Evolutionary conservation across 2,329 filamentous ascomycete species (phyloP).

Genomic region (Cladosporium colombiae): DNA sequence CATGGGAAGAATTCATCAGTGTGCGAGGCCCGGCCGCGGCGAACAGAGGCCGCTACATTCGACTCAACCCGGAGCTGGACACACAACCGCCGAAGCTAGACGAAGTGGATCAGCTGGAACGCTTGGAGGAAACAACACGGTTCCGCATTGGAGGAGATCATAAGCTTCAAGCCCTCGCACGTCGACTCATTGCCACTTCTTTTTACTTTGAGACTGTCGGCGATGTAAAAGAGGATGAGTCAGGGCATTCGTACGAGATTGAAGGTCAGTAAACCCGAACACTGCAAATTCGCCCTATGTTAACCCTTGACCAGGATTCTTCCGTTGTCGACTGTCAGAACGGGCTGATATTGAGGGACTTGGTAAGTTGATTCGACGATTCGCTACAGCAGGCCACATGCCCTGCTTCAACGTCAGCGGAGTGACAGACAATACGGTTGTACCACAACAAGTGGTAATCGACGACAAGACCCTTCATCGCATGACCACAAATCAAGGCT

Average conservation of each 20-base stretch:
- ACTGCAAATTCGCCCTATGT: neutral
- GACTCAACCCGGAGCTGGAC: conserved; percentile 18
- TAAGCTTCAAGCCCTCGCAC: conserved; percentile 1
- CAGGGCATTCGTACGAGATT: neutral
- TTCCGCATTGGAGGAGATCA: conserved; percentile 1
- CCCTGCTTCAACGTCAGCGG: conserved; percentile 1
- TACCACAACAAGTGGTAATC: neutral
- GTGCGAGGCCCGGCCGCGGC: neutral
- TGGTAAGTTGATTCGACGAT: conserved; percentile 1
- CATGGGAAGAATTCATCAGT: neutral
- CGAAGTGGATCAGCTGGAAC: conserved; percentile 17
- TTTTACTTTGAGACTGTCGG: conserved; percentile 6
- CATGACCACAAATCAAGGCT: conserved; percentile 1
- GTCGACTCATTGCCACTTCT: conserved; percentile 1
- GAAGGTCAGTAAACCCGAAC: neutral
- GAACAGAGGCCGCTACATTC: conserved; percentile 16
- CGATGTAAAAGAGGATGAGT: conserved; percentile 5
- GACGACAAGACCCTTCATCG: conserved; percentile 3
- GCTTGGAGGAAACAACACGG: conserved; percentile 18
- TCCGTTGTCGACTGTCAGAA: conserved; percentile 8
- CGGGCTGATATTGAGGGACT: conserved; percentile 3
- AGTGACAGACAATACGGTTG: neutral
- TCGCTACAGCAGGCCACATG: conserved; percentile 6
- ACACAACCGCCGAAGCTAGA: conserved; percentile 18
- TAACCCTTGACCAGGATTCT: conserved; percentile 4